Conservation (phyloP, 306 rosid species). For the Ziziphus jujuba region DNA sequence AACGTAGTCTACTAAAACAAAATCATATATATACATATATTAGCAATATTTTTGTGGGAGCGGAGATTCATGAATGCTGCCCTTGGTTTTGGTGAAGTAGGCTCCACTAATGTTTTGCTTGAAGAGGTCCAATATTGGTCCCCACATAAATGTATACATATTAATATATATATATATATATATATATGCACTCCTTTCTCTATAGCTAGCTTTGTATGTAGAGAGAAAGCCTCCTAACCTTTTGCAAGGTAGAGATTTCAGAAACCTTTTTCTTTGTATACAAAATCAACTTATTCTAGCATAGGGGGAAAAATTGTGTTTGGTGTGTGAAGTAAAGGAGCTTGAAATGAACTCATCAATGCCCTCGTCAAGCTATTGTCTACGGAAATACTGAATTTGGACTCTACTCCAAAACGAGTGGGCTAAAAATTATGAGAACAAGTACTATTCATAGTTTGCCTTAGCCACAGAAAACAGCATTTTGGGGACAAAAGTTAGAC, state of each 20-base stretch:
- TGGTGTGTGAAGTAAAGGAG: not conserved
- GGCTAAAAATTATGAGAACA: not conserved
- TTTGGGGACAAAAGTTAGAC: slow-evolving; percentile 17
- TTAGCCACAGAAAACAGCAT: not conserved
- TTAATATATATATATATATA: no score
- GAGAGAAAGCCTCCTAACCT: not conserved
- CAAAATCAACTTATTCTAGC: no score
- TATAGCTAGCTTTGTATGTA: no score
- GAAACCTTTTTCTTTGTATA: no score
- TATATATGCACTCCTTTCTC: no score
- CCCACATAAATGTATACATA: not conserved
- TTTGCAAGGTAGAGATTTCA: not conserved
- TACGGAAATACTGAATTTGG: not conserved
- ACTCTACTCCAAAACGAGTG: not conserved
- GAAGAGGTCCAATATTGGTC: not conserved
- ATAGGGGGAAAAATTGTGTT: no score
- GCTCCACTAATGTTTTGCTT: not conserved
- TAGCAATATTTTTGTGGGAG: no score
- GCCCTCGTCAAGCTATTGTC: not conserved
- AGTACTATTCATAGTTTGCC: not conserved
- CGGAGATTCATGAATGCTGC: no score
- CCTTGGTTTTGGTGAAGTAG: not conserved
- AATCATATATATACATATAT: not conserved
- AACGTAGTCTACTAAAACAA: no score
- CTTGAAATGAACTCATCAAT: not conserved